Percentiles rank a stretch among this genome's conserved stretches.
Evolutionary conservation across 768 basidiomycete species (phyloP).

Genomic region (Suillus subaureus): DNA sequence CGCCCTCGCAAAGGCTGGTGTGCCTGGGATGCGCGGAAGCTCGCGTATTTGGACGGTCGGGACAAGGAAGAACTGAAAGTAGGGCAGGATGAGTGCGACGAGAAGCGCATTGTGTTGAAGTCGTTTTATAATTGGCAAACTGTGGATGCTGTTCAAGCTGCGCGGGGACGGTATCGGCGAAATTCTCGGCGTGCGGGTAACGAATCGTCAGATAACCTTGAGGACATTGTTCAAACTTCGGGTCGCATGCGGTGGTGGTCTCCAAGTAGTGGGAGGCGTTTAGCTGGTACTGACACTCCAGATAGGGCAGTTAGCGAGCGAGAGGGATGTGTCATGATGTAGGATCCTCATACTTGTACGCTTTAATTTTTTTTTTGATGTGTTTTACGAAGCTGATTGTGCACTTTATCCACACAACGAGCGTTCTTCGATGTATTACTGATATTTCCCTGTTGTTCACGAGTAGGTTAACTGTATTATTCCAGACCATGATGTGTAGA

Average conservation of each 20-base stretch:
- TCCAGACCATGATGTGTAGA: background rate
- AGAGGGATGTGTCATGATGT: constrained; percentile 75
- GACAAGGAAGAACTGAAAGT: constrained; percentile 68
- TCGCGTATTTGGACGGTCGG: constrained; percentile 69
- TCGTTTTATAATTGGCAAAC: constrained; percentile 87
- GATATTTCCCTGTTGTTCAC: constrained; percentile 4
- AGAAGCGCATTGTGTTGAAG: constrained; percentile 72
- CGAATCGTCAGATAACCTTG: constrained; percentile 34
- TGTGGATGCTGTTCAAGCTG: constrained; percentile 72
- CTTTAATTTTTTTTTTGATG: constrained; percentile 24
- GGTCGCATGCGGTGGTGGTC: constrained; percentile 36
- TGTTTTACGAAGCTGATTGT: constrained; percentile 14
- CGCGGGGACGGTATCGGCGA: constrained; percentile 69
- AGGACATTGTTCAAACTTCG: constrained; percentile 25
- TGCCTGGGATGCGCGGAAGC: constrained; percentile 67
- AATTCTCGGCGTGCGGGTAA: constrained; percentile 46
- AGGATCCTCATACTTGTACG: constrained; percentile 35
- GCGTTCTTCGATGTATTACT: constrained; percentile 14
- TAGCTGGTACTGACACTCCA: constrained; percentile 54
- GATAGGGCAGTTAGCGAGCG: constrained; percentile 42
- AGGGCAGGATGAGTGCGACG: constrained; percentile 84
- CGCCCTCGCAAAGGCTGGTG: constrained; percentile 78
- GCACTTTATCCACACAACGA: constrained; percentile 20
- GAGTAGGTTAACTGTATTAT: constrained; percentile 8
- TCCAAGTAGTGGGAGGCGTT: constrained; percentile 50